phyloP scores from a whole-genome alignment of 2,329 filamentous ascomycete species.

The Acephala macrosclerotiorum region DNA sequence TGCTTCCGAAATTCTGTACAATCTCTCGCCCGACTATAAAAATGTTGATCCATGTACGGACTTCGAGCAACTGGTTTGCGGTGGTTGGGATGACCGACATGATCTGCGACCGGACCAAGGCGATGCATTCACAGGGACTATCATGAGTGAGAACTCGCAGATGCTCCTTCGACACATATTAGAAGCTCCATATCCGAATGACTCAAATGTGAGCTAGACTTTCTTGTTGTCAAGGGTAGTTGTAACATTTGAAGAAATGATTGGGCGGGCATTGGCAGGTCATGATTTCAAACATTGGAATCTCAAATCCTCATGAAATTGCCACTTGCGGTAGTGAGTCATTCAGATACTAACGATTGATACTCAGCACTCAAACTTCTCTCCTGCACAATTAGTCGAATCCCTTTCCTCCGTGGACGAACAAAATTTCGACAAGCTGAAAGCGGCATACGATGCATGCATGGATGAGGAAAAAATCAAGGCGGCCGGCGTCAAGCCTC shows the following conservation, averaged over 20 bases:
- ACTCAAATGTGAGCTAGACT: constrained; percentile 44
- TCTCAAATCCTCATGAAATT: background rate
- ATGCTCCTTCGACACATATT: constrained; percentile 67
- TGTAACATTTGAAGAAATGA: background rate
- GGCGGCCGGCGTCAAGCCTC: constrained; percentile 60
- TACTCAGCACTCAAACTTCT: constrained; percentile 56
- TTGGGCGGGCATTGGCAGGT: background rate
- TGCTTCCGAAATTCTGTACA: constrained; percentile 67
- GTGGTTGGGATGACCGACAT: constrained; percentile 69
- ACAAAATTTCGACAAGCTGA: constrained; percentile 71
- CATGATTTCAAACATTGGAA: background rate
- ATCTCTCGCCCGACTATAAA: constrained; percentile 66
- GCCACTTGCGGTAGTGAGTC: background rate
- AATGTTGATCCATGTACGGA: constrained; percentile 72
- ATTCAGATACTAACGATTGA: background rate
- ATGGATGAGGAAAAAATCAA: constrained; percentile 66
- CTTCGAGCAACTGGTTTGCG: constrained; percentile 73
- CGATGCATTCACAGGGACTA: constrained; percentile 64
- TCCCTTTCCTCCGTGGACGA: constrained; percentile 56
- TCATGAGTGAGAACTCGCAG: constrained; percentile 67
- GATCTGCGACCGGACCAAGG: constrained; percentile 71
- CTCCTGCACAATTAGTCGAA: constrained; percentile 48
- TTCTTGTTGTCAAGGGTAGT: background rate
- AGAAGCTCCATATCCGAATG: constrained; percentile 61
- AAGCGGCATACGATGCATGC: constrained; percentile 70